Percentiles rank a stretch among this genome's conserved stretches.
Conservation (phyloP, 768 basidiomycete species). For the Lactarius deliciosus region DNA sequence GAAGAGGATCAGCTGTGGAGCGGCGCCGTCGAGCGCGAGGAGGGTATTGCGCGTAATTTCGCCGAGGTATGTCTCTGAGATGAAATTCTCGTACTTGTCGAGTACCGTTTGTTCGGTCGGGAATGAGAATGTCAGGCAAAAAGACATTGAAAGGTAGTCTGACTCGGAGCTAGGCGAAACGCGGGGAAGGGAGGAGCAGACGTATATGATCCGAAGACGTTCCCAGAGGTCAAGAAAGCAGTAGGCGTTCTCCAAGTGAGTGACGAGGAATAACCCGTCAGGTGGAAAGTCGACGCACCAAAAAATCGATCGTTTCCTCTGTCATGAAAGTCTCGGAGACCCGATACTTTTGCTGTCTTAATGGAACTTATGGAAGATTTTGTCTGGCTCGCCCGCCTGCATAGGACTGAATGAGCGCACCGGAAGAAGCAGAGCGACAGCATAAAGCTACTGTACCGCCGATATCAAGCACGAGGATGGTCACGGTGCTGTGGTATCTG, state of each 20-base stretch:
- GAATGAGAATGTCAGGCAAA: slow-evolving; percentile 96
- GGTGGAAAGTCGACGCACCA: slow-evolving; percentile 47
- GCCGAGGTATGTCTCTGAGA: slow-evolving; percentile 85
- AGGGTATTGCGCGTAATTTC: slow-evolving; percentile 88
- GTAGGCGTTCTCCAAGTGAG: neutral
- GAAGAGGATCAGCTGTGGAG: slow-evolving; percentile 65
- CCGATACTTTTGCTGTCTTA: slow-evolving; percentile 95
- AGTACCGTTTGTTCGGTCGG: slow-evolving; percentile 97
- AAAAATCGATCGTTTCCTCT: slow-evolving; percentile 88
- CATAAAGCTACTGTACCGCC: slow-evolving; percentile 66
- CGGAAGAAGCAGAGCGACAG: neutral
- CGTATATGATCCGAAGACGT: neutral
- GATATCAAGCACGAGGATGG: slow-evolving; percentile 93
- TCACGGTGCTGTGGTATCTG: slow-evolving; percentile 50
- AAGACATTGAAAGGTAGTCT: slow-evolving; percentile 72
- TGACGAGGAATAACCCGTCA: neutral
- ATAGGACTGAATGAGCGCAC: slow-evolving; percentile 22
- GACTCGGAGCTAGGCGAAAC: slow-evolving; percentile 7
- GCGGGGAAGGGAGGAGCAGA: neutral
- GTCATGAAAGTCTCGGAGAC: slow-evolving; percentile 92
- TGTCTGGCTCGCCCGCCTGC: slow-evolving; percentile 73
- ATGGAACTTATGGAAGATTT: slow-evolving; percentile 58
- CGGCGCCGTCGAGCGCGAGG: slow-evolving; percentile 74
- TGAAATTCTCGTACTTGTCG: slow-evolving; percentile 93
- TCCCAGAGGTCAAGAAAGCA: neutral